phyloP scores from a whole-genome alignment of 148 eudicot genomes.

The Rhododendron mucronatum region DNA sequence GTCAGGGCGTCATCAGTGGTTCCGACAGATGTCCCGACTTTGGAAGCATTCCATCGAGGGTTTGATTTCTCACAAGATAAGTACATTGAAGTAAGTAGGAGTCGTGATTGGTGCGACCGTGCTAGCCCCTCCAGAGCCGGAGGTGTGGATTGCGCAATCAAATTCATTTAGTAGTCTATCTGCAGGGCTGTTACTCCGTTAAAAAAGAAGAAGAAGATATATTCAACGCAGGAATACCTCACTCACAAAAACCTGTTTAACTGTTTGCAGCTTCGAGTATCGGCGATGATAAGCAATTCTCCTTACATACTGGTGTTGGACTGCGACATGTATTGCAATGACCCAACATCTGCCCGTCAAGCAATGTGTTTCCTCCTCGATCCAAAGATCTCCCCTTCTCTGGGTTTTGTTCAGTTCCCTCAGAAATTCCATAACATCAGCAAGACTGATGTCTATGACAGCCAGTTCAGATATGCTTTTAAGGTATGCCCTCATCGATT shows the following conservation, averaged over 20 bases:
- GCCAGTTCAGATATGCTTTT: constrained; percentile 1
- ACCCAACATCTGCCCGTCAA: constrained; percentile 34
- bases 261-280: constrained; percentile 20
- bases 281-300: constrained; percentile 30
- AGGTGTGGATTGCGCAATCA: too few species aligned
- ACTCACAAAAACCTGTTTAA: neutral
- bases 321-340: constrained; percentile 48
- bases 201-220: too few species aligned
- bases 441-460: constrained; percentile 32
- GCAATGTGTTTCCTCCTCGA: constrained; percentile 25
- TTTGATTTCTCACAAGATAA: too few species aligned
- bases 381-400: constrained; percentile 18
- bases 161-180: too few species aligned
- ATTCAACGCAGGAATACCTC: neutral
- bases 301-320: constrained; percentile 34
- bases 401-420: constrained; percentile 42
- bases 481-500: neutral
- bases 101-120: too few species aligned
- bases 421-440: constrained; percentile 29
- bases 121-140: too few species aligned
- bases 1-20: too few species aligned
- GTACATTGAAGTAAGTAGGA: too few species aligned
- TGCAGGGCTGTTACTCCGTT: too few species aligned
- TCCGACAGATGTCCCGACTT: too few species aligned
- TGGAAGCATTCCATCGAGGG: too few species aligned